These are phyloP conservation scores for Tremellales sp. DNA, from an alignment of 1,284 basidiomycete genomes.

Conservation along the genomic window DNA sequence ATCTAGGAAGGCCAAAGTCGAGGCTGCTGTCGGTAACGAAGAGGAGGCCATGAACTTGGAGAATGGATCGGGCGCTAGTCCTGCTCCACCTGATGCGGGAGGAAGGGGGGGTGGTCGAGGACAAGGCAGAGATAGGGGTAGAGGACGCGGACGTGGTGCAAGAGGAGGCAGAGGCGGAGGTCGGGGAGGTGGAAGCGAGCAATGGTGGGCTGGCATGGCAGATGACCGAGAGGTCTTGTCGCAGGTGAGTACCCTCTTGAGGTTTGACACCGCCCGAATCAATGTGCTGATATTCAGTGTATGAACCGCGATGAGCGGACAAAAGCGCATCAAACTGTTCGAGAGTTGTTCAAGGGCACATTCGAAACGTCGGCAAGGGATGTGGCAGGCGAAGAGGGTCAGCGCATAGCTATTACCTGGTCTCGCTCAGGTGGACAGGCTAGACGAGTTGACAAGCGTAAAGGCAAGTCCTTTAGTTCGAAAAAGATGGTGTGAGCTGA, in stretches of 20 bases:
- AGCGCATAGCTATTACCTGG: constrained; percentile 41
- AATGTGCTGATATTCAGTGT: constrained; percentile 57
- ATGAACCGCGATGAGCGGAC: constrained; percentile 82
- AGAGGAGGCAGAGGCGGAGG: constrained; percentile 45
- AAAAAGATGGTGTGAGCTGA: neutral
- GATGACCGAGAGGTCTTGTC: constrained; percentile 72
- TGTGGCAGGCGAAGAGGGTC: constrained; percentile 20
- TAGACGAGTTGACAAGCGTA: neutral
- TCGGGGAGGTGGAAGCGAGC: constrained; percentile 15
- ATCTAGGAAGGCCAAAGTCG: constrained; percentile 13
- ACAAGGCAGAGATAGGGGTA: constrained; percentile 42
- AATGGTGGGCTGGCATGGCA: constrained; percentile 41
- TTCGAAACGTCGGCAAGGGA: constrained; percentile 60
- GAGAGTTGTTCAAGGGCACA: constrained; percentile 75
- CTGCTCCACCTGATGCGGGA: constrained; percentile 14
- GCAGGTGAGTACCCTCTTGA: constrained; percentile 55
- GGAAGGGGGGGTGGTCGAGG: constrained; percentile 36
- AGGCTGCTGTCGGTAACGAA: constrained; percentile 34
- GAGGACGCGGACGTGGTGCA: constrained; percentile 51
- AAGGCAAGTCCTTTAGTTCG: neutral
- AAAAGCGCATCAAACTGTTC: constrained; percentile 72
- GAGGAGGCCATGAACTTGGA: constrained; percentile 32
- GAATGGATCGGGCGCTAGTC: constrained; percentile 28
- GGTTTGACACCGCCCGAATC: neutral
- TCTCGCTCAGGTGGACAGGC: constrained; percentile 3